These are phyloP conservation scores for Russula earlei DNA, from an alignment of 768 basidiomycete genomes.

Conservation along the genomic window DNA sequence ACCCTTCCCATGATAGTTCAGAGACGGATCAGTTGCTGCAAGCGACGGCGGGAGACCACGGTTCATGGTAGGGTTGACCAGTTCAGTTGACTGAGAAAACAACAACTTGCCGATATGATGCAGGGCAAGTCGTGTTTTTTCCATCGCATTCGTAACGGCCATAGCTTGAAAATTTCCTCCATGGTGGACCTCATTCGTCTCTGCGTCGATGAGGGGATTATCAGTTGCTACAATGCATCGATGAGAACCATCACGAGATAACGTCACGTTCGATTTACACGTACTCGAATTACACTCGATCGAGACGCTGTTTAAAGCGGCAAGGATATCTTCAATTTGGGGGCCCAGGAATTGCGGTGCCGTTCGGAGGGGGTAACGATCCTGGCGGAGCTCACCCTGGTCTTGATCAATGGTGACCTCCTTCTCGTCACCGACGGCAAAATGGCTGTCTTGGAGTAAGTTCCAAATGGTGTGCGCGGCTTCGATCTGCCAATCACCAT, in stretches of 20 bases:
- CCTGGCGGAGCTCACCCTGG: constrained; percentile 65
- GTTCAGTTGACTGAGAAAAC: constrained; percentile 52
- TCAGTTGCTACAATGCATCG: constrained; percentile 55
- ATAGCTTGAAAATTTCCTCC: constrained; percentile 90
- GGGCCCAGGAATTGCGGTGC: constrained; percentile 82
- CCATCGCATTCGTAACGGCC: constrained; percentile 79
- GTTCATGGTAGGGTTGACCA: constrained; percentile 75
- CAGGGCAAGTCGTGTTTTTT: constrained; percentile 61
- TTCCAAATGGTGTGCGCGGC: constrained; percentile 58
- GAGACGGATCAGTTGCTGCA: constrained; percentile 68
- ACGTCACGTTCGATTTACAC: constrained; percentile 21
- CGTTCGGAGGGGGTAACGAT: constrained; percentile 67
- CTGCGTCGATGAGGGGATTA: constrained; percentile 72
- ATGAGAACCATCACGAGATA: neutral
- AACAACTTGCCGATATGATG: constrained; percentile 43
- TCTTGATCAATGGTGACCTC: constrained; percentile 70
- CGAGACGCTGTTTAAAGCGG: constrained; percentile 52
- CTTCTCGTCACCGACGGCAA: constrained; percentile 56
- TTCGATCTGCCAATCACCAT: constrained; percentile 43
- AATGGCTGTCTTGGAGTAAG: constrained; percentile 56
- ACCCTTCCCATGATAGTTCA: constrained; percentile 79
- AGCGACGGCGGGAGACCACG: constrained; percentile 75
- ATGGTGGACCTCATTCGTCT: constrained; percentile 58
- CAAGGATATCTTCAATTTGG: constrained; percentile 69
- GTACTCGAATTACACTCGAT: constrained; percentile 77